These are phyloP conservation scores for Coniochaeta pulveracea DNA, from an alignment of 2,329 filamentous ascomycete genomes.

Conservation along the genomic window DNA sequence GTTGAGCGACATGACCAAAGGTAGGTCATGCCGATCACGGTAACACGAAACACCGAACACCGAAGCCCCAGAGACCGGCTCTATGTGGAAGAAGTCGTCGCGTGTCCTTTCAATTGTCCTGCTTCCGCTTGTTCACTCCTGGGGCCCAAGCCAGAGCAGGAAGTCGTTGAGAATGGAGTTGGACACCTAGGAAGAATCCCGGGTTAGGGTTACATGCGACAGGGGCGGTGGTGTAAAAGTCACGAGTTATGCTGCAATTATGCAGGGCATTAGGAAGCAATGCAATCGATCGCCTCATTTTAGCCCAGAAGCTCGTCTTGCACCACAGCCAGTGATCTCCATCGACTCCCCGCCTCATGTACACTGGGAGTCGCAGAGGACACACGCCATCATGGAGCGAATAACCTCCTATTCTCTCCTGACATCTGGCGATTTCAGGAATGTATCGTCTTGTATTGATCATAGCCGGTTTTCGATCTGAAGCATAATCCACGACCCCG, in stretches of 20 bases:
- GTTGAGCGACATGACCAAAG: too few species aligned
- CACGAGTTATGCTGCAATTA: not conserved
- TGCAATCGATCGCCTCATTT: conserved; percentile 5
- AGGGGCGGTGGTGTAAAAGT: conserved; percentile 2
- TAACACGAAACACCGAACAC: too few species aligned
- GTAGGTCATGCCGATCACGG: too few species aligned
- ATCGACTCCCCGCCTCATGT: not conserved
- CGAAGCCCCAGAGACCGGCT: too few species aligned
- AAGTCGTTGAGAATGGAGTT: too few species aligned
- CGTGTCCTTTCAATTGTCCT: too few species aligned
- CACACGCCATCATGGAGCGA: conserved; percentile 3
- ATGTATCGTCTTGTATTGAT: not conserved
- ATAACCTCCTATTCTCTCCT: not conserved
- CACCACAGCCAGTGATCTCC: not conserved
- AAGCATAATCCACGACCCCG: not conserved
- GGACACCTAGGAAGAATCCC: too few species aligned
- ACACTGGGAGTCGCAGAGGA: not conserved
- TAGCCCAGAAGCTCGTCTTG: conserved; percentile 5
- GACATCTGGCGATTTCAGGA: conserved; percentile 1
- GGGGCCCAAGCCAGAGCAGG: too few species aligned
- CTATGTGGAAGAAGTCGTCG: too few species aligned
- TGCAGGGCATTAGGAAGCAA: conserved; percentile 1
- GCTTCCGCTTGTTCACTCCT: too few species aligned
- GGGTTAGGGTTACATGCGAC: too few species aligned
- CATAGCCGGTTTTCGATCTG: not conserved